Base-by-base conservation (phyloP, 2,329 filamentous ascomycete species). In the Ceratocystis cubensis region DNA sequence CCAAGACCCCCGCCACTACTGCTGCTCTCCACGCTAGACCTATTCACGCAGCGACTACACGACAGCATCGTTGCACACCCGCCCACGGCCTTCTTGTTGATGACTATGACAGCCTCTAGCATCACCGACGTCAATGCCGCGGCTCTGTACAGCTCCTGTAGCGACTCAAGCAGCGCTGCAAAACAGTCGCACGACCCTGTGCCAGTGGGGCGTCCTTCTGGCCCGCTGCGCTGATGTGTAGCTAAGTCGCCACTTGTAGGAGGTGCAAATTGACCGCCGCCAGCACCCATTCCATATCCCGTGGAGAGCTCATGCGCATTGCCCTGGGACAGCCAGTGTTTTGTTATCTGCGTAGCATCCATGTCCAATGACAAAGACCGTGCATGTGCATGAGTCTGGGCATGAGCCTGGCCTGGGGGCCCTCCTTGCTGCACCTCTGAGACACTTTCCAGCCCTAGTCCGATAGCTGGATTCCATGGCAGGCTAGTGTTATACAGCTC, bases 21-120 rank as follows among this genome's bases (percentile, higher is more conserved):
- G 33, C 30, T 25, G 33, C 6, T 37, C 30, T 48, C 46, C n/a
- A 8, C 41, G 1, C 76, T 77, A 1, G 76, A 75, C 13, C 74
- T 73, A 66, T 73, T 75, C 73, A 80, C 77, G 71, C 80, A 82
- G 28, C 73, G 73, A 0, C 72, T 65, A 70, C 80, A 82, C 22
- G 73, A 72, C 2, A 82, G 74, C 77, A 82, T 79, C 1, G 74
- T 72, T 0, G 76, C 75, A 67, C 80, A 81, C n/a, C 74, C 76
- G 53, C 80, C 78, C 13, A 82, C 77, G 0, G 80, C 80, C 67
- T 77, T 79, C 25, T 77, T 75, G 70, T 80, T 81, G 45, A 79
- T 72, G 10, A 74, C 75, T 3, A 81, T 72, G 2, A 80, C 76
- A 1, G 77, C 70, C 63, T 80, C 78, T 65, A 81, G 79, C 0